These are phyloP conservation scores for Lentinula boryana DNA, from an alignment of 768 basidiomycete species.

Conservation along the genomic window DNA sequence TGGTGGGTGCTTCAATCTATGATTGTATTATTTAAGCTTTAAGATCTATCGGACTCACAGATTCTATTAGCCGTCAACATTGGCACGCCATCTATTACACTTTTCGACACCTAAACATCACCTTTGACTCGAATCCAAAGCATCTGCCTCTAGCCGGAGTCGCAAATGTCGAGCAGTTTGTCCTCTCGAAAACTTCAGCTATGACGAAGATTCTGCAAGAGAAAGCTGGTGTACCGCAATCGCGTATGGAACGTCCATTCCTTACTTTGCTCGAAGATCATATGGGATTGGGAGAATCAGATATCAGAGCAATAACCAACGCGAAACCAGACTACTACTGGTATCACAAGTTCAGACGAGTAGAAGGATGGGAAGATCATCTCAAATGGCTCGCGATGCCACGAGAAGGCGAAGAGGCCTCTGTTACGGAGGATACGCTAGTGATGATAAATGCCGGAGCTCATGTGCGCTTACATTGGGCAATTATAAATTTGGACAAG, in stretches of 20 bases:
- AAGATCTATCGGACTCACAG: not conserved
- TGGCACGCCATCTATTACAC: constrained; percentile 18
- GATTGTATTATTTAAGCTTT: constrained; percentile 2
- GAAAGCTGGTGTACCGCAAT: constrained; percentile 20
- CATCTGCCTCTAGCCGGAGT: constrained; percentile 16
- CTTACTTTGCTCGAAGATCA: constrained; percentile 24
- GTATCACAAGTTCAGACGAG: constrained; percentile 20
- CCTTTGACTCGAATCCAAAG: constrained; percentile 16
- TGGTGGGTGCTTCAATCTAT: constrained; percentile 2
- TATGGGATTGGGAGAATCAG: constrained; percentile 19
- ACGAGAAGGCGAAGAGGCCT: constrained; percentile 15
- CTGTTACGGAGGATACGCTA: constrained; percentile 22
- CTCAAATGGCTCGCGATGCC: constrained; percentile 16
- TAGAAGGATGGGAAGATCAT: constrained; percentile 21
- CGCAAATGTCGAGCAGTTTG: constrained; percentile 20
- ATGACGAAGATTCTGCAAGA: constrained; percentile 16
- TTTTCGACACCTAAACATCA: constrained; percentile 17
- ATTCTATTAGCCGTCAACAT: constrained; percentile 15
- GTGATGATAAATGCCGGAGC: constrained; percentile 23
- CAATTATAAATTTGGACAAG: not conserved
- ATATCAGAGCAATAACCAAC: constrained; percentile 21
- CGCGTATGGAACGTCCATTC: constrained; percentile 20
- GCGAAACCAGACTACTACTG: constrained; percentile 18
- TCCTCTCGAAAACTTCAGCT: constrained; percentile 18
- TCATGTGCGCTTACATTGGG: constrained; percentile 13